phyloP scores from a whole-genome alignment of 2,329 filamentous ascomycete species.

The Magnaporthiopsis incrustans region DNA sequence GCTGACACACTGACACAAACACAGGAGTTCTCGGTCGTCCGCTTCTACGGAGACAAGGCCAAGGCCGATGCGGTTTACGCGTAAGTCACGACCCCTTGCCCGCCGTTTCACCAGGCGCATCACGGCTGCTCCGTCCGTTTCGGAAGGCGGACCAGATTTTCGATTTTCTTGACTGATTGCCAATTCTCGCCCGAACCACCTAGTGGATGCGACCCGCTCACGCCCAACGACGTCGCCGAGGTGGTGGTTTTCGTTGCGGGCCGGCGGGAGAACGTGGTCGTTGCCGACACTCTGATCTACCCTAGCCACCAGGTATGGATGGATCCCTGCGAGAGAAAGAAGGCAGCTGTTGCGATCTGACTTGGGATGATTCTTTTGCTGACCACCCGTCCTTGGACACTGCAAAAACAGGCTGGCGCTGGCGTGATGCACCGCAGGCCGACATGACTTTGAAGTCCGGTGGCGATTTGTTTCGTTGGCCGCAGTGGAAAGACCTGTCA shows the following conservation, averaged over 20 bases:
- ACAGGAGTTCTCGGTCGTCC: conserved; percentile 78
- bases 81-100: conserved; percentile 35
- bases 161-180: background rate
- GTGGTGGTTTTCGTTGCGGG: conserved; percentile 79
- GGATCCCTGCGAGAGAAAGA: background rate
- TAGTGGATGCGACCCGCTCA: conserved; percentile 72
- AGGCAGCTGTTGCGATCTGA: background rate
- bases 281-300: conserved; percentile 81
- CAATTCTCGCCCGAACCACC: conserved; percentile 5
- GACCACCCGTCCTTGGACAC: background rate
- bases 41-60: conserved; percentile 79
- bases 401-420: conserved; percentile 19
- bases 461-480: background rate
- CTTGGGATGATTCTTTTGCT: background rate
- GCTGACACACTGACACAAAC: background rate
- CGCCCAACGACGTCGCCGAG: conserved; percentile 85
- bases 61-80: conserved; percentile 89
- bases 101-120: background rate
- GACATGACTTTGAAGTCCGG: background rate
- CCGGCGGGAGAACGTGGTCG: conserved; percentile 79
- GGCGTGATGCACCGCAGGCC: conserved; percentile 23
- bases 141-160: background rate
- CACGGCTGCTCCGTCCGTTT: background rate
- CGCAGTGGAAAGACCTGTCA: background rate
- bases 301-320: conserved; percentile 71